A percentile compares a stretch with the other conserved stretches of the same genome.
phyloP scores from a whole-genome alignment of 495 filamentous ascomycete genomes.

The Glutinoglossum americanum region DNA sequence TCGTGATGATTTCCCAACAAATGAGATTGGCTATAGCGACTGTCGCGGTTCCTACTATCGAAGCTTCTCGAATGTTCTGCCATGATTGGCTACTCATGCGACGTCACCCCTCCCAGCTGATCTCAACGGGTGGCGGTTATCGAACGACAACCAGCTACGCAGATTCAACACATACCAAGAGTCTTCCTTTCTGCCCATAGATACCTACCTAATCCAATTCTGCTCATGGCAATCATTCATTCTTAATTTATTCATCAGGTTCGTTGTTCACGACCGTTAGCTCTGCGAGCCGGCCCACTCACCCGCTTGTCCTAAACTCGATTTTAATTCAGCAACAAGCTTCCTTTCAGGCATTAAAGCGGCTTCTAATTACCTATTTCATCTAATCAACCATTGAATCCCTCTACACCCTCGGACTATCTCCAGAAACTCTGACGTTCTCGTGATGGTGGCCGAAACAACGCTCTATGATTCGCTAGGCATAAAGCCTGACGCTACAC shows the following conservation, averaged over 20 bases:
- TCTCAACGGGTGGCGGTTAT: not conserved
- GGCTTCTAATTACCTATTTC: not conserved
- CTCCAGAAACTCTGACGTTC: not conserved
- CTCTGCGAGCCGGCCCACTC: not conserved
- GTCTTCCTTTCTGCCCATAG: not conserved
- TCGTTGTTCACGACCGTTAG: not conserved
- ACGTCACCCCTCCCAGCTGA: not conserved
- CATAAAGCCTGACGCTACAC: slow-evolving; percentile 54
- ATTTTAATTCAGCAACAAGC: not conserved
- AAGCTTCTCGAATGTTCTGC: slow-evolving; percentile 1
- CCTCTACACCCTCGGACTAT: not conserved
- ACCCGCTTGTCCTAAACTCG: not conserved
- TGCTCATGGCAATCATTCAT: not conserved
- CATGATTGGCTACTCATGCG: not conserved
- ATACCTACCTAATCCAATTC: not conserved
- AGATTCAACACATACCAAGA: not conserved
- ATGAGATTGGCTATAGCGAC: not conserved
- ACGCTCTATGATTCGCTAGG: slow-evolving; percentile 64
- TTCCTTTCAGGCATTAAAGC: not conserved
- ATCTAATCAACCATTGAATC: not conserved
- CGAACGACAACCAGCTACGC: not conserved
- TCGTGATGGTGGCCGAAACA: slow-evolving; percentile 65
- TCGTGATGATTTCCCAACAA: no score
- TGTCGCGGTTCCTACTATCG: not conserved
- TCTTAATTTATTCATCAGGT: not conserved